A percentile compares a stretch with the other conserved stretches of the same genome.
These are phyloP conservation scores for Curvularia sp. DNA, from an alignment of 2,329 filamentous ascomycete genomes.

Conservation along the genomic window DNA sequence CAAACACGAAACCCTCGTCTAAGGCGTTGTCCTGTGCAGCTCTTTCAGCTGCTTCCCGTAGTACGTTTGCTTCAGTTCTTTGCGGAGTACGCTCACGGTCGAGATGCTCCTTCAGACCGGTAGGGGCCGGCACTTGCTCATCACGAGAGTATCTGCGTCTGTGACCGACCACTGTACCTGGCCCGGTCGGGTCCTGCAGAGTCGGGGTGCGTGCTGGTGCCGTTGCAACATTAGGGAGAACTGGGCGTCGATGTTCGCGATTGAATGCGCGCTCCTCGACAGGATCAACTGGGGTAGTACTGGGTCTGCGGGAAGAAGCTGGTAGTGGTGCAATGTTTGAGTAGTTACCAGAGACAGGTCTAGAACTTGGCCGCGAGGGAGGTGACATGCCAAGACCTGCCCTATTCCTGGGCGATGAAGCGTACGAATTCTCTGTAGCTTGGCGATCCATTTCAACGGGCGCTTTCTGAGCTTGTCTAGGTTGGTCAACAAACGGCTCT, in stretches of 20 bases:
- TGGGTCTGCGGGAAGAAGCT: constrained; percentile 37
- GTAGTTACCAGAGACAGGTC: constrained; percentile 39
- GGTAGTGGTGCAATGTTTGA: constrained; percentile 37
- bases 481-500: constrained; percentile 35
- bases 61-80: constrained; percentile 48
- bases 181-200: constrained; percentile 47
- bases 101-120: constrained; percentile 58
- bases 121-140: constrained; percentile 53
- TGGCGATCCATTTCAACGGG: constrained; percentile 40
- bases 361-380: constrained; percentile 45
- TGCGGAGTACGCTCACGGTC: constrained; percentile 54
- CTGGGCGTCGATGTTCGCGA: constrained; percentile 54
- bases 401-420: constrained; percentile 44
- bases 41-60: constrained; percentile 63
- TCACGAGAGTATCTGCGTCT: constrained; percentile 69
- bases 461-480: constrained; percentile 40
- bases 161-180: constrained; percentile 53
- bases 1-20: constrained; percentile 92
- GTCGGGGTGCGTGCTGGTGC: constrained; percentile 54
- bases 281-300: constrained; percentile 45
- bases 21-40: constrained; percentile 87
- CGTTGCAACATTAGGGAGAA: constrained; percentile 54
- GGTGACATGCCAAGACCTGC: constrained; percentile 40
- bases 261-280: constrained; percentile 48
- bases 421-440: constrained; percentile 40